Conservation (phyloP, 805 yeast species). For the Candida vartiovaarae region DNA sequence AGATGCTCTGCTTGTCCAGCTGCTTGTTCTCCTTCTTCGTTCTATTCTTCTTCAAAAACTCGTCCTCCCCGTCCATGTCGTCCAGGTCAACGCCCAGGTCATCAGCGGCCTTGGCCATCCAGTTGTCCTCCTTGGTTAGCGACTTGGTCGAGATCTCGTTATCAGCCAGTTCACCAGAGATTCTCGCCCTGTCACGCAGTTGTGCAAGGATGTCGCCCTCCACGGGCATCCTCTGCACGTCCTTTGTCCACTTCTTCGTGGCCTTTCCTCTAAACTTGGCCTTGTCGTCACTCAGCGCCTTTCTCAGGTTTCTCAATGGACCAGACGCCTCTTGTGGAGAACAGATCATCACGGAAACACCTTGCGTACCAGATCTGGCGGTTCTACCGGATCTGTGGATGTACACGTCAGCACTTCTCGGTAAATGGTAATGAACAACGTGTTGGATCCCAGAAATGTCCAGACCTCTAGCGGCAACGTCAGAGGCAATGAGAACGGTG, state of each 20-base stretch:
- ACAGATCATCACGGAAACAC: conserved; percentile 91
- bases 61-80: conserved; percentile 70
- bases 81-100: conserved; percentile 82
- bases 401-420: conserved; percentile 89
- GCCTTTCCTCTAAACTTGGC: conserved; percentile 25
- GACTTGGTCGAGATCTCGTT: conserved; percentile 54
- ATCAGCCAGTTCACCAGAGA: conserved; percentile 75
- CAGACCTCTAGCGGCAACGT: conserved; percentile 96
- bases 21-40: conserved; percentile 46
- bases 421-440: conserved; percentile 93
- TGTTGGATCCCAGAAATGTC: conserved; percentile 89
- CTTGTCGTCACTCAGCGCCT: conserved; percentile 36
- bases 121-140: conserved; percentile 58
- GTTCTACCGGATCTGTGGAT: conserved; percentile 97
- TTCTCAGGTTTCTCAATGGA: conserved; percentile 70
- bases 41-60: conserved; percentile 55
- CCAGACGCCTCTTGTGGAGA: conserved; percentile 93
- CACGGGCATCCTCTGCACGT: conserved; percentile 64
- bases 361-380: conserved; percentile 90
- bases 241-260: conserved; percentile 41
- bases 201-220: conserved; percentile 70
- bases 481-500: conserved; percentile 83
- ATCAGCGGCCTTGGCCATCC: conserved; percentile 89
- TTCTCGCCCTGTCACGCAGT: conserved; percentile 55
- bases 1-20: conserved; percentile 43